Evolutionary conservation across 2,329 filamentous ascomycete genomes (phyloP).

Genomic region (Botrytis fragariae): DNA sequence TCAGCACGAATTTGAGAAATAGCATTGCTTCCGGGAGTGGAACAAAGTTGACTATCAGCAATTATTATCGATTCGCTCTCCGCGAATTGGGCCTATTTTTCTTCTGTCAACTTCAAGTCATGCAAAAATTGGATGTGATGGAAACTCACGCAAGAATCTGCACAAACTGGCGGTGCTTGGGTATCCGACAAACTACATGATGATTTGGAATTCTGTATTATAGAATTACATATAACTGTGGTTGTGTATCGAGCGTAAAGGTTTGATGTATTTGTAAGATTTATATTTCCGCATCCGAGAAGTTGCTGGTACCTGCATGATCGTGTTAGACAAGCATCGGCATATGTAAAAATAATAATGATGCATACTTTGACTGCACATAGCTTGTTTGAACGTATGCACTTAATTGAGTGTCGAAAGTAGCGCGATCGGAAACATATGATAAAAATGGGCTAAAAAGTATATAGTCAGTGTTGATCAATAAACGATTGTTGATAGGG

Average conservation of each 20-base stretch:
- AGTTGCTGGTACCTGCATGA: constrained; percentile 69
- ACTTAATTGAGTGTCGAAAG: constrained; percentile 74
- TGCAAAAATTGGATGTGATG: neutral
- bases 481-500: constrained; percentile 20
- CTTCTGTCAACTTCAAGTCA: constrained; percentile 36
- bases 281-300: constrained; percentile 76
- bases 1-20: constrained; percentile 82
- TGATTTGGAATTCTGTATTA: constrained; percentile 82
- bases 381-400: constrained; percentile 74
- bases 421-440: constrained; percentile 70
- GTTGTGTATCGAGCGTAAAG: constrained; percentile 93
- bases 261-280: constrained; percentile 73
- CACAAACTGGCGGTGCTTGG: constrained; percentile 75
- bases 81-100: constrained; percentile 69
- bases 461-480: constrained; percentile 23
- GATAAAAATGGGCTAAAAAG: constrained; percentile 73
- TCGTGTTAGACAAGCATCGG: constrained; percentile 34
- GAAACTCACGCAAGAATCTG: constrained; percentile 74
- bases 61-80: constrained; percentile 85
- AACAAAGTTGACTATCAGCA: constrained; percentile 70
- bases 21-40: constrained; percentile 61
- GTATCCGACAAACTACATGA: constrained; percentile 64
- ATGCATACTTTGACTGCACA: constrained; percentile 70
- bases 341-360: constrained; percentile 9
- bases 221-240: constrained; percentile 87